Evolutionary conservation across 495 filamentous ascomycete species (phyloP).

Genomic region (Penicillium samsonianum): DNA sequence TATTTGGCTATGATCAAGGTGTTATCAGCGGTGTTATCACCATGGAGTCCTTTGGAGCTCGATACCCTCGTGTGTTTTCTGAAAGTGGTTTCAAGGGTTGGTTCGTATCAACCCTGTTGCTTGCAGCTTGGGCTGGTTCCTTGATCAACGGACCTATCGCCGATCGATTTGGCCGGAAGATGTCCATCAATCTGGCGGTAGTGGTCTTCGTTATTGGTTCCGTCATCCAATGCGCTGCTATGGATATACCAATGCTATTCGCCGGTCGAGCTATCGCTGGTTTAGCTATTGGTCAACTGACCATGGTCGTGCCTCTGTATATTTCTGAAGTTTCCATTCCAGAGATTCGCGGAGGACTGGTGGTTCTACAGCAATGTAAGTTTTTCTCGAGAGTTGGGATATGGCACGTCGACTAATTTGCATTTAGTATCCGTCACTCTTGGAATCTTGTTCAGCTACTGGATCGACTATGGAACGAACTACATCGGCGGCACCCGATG

Average conservation of each 20-base stretch:
- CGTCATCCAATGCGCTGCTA: conserved; percentile 63
- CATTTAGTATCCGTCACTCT: conserved; percentile 68
- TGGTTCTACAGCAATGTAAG: conserved; percentile 71
- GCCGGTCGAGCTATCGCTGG: conserved; percentile 73
- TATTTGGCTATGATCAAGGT: conserved; percentile 46
- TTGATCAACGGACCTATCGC: conserved; percentile 75
- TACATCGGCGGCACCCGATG: conserved; percentile 45
- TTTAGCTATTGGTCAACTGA: conserved; percentile 39
- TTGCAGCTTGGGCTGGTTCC: conserved; percentile 80
- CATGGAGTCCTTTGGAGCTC: conserved; percentile 44
- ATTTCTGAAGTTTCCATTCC: conserved; percentile 51
- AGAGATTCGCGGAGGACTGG: conserved; percentile 68
- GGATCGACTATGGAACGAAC: conserved; percentile 68
- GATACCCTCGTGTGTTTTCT: conserved; percentile 64
- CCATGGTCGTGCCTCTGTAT: conserved; percentile 49
- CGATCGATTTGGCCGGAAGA: conserved; percentile 72
- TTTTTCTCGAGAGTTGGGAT: not conserved
- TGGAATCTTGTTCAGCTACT: conserved; percentile 82
- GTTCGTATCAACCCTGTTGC: conserved; percentile 77
- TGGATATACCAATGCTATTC: conserved; percentile 64
- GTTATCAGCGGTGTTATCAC: conserved; percentile 44
- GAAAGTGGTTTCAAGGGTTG: conserved; percentile 72
- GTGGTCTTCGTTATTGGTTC: conserved; percentile 76
- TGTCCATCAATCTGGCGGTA: conserved; percentile 69
- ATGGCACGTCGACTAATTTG: not conserved